Conservation (phyloP, 140 eudicot species). For the Ambrosia hybrid region DNA sequence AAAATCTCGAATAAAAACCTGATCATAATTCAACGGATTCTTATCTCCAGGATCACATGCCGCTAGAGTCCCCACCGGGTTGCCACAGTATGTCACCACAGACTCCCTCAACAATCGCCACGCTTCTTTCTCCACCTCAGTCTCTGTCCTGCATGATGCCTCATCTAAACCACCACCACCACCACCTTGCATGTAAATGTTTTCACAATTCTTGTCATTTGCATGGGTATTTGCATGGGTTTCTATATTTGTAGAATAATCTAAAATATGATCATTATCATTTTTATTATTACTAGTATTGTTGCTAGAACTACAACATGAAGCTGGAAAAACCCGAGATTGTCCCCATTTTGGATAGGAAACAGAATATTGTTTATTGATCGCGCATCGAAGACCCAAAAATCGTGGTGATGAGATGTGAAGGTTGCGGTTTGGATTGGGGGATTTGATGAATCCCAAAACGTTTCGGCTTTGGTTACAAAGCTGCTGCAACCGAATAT, state of each 20-base stretch:
- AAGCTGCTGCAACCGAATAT: conserved; percentile 37
- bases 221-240: conserved; percentile 38
- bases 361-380: conserved; percentile 32
- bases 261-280: conserved; percentile 17
- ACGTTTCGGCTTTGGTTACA: conserved; percentile 37
- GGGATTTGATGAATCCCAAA: conserved; percentile 28
- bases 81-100: conserved; percentile 79
- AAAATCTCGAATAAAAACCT: conserved; percentile 87
- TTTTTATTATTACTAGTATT: conserved; percentile 13
- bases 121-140: conserved; percentile 72
- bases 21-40: conserved; percentile 88
- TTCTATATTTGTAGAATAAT: conserved; percentile 47
- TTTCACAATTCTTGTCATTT: conserved; percentile 62
- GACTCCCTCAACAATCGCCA: conserved; percentile 78
- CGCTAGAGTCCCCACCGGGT: conserved; percentile 88
- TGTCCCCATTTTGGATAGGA: conserved; percentile 45
- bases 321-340: conserved; percentile 39
- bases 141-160: conserved; percentile 22
- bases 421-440: conserved; percentile 18
- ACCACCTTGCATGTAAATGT: conserved; percentile 60
- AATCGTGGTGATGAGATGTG: conserved; percentile 31
- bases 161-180: conserved; percentile 10
- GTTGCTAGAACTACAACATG: conserved; percentile 22
- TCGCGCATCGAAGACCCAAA: conserved; percentile 27
- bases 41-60: conserved; percentile 83